Base-by-base conservation (phyloP, 345 rosid species). In the Garcia nutans region DNA sequence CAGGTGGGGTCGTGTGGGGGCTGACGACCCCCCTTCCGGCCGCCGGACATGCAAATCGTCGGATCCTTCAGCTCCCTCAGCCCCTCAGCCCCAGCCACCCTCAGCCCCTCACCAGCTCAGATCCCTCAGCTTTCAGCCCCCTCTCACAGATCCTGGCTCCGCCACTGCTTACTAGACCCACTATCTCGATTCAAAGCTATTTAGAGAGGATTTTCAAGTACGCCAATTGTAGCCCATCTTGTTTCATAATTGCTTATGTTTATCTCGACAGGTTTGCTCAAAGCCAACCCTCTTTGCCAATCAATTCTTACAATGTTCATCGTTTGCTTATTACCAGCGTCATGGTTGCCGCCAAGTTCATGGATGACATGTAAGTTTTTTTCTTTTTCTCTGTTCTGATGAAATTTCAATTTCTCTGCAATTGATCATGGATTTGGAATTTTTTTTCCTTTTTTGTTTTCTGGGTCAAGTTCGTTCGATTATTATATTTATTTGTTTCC, bases 241-340 rank as follows among this genome's bases (percentile, higher is more conserved):
- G 98, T 79, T 87, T 89, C 80, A 82, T 94, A 5, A 93, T 94
- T 50, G 98, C 98, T 11, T 92, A 92, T 54, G 93, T 91, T 72
- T 94, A 92, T 82, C 91, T 94, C 16, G 97, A 92, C 71, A 87
- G 97, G 75, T 94, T 94, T 78, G 78, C 89, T 57, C 93, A 91
- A 1, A 82, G 79, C 57, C 98, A 90, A 75, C 92, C 97, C 24
- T 85, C 86, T 8, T 79, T 92, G 78, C 97, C 95, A n/a, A 84
- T 94, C 87, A 86, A 86, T 79, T 91, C 97, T 62, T 84, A 91
- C 86, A 94, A 90, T 65, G 95, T 94, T 52, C 97, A 92, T 78
- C 97, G 98, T 56, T 82, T 94, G 71, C 91, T 94, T 70, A 86
- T 94, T 50, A 89, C 98, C 5, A 94, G 97, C 75, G 92, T 94